phyloP scores from a whole-genome alignment of 2,329 filamentous ascomycete genomes.

The Gremmenia infestans region DNA sequence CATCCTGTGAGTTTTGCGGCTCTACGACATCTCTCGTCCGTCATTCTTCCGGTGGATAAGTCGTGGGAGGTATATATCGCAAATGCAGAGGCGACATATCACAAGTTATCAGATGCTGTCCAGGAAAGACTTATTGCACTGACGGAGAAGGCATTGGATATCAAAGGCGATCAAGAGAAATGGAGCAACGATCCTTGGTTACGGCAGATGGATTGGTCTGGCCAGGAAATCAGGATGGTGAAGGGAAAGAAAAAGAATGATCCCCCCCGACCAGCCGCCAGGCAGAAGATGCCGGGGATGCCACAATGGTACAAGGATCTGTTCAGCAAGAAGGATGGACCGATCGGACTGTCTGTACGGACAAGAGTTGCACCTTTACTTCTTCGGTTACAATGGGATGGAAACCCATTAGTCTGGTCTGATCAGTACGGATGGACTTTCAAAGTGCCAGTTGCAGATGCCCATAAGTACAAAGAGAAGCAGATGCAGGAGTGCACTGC shows the following conservation, averaged over 20 bases:
- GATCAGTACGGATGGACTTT: constrained; percentile 93
- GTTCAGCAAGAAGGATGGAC: constrained; percentile 61
- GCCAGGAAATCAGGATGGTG: constrained; percentile 84
- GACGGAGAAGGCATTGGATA: constrained; percentile 69
- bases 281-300: constrained; percentile 93
- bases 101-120: constrained; percentile 70
- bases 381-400: constrained; percentile 82
- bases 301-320: constrained; percentile 95
- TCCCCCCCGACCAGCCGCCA: constrained; percentile 67
- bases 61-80: constrained; percentile 82
- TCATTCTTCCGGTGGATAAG: constrained; percentile 84
- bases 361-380: constrained; percentile 84
- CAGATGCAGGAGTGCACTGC: constrained; percentile 74
- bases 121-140: constrained; percentile 68
- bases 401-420: constrained; percentile 86
- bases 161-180: constrained; percentile 63
- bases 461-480: constrained; percentile 61
- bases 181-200: constrained; percentile 87
- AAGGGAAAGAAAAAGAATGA: constrained; percentile 88
- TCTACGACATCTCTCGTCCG: constrained; percentile 84
- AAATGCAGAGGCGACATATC: constrained; percentile 81
- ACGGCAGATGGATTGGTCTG: constrained; percentile 89
- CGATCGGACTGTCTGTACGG: constrained; percentile 76
- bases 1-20: constrained; percentile 97
- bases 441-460: constrained; percentile 60